phyloP scores from a whole-genome alignment of 352 stramenopile species.

The Pythium phragmiticola region DNA sequence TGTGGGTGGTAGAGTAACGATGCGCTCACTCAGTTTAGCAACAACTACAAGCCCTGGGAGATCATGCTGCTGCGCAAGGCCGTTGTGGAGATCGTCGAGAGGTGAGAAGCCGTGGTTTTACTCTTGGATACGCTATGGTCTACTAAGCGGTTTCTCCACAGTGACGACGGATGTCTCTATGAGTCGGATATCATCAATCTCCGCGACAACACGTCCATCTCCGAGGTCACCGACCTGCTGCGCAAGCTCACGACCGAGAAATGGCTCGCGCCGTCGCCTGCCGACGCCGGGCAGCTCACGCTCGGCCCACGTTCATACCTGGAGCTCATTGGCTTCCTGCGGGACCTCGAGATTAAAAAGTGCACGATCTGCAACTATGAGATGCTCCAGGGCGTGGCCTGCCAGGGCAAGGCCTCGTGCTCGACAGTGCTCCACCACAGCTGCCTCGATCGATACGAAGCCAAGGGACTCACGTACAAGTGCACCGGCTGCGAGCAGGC shows the following conservation, averaged over 20 bases:
- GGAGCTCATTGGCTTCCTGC: slow-evolving; percentile 72
- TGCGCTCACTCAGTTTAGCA: slow-evolving; percentile 66
- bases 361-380: slow-evolving; percentile 78
- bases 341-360: slow-evolving; percentile 72
- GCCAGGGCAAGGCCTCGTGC: slow-evolving; percentile 34
- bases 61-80: slow-evolving; percentile 83
- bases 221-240: slow-evolving; percentile 65
- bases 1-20: slow-evolving; percentile 56
- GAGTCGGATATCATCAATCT: slow-evolving; percentile 71
- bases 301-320: slow-evolving; percentile 69
- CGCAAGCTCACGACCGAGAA: slow-evolving; percentile 63
- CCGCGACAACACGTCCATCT: slow-evolving; percentile 62
- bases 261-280: slow-evolving; percentile 54
- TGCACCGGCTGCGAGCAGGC: slow-evolving; percentile 49
- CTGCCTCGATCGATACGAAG: slow-evolving; percentile 68
- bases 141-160: slow-evolving; percentile 12
- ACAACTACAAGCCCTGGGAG: slow-evolving; percentile 80
- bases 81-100: slow-evolving; percentile 79
- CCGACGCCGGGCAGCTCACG: slow-evolving; percentile 46
- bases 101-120: slow-evolving; percentile 23
- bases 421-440: slow-evolving; percentile 45
- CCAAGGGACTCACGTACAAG: slow-evolving; percentile 58
- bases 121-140: not conserved
- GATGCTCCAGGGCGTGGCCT: slow-evolving; percentile 62
- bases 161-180: slow-evolving; percentile 62